Conservation (phyloP, 106 monocot genomes). For the Platanthera zijinensis region DNA sequence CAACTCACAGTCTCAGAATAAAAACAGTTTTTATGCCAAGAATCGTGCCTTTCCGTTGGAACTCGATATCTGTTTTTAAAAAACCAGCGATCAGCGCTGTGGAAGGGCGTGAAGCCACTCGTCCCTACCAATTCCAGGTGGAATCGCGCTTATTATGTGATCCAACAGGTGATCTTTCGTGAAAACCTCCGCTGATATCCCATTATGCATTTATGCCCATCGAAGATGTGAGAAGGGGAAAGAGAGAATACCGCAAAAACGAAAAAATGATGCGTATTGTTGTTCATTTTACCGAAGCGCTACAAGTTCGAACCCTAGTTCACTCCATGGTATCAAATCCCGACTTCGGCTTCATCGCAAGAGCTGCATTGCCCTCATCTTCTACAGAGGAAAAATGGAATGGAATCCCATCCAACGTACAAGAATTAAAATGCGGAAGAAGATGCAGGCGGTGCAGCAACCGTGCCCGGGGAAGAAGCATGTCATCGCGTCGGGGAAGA, state of each 20-base stretch:
- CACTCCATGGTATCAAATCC: not conserved
- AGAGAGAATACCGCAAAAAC: conserved; percentile 67
- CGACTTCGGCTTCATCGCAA: not conserved
- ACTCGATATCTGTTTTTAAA: conserved; percentile 92
- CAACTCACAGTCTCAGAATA: not conserved
- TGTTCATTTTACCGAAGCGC: conserved; percentile 15
- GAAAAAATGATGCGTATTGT: conserved; percentile 45
- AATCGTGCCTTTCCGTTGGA: conserved; percentile 69
- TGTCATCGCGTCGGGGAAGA: too few relatives aligned
- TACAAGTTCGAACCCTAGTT: not conserved
- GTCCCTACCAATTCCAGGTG: conserved; percentile 40
- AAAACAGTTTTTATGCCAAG: not conserved
- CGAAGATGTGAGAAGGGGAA: conserved; percentile 7
- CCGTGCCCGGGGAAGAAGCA: too few relatives aligned
- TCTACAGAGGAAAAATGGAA: too few relatives aligned
- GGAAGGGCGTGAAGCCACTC: conserved; percentile 89
- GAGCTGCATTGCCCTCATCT: not conserved
- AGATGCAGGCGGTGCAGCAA: too few relatives aligned
- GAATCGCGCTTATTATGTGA: conserved; percentile 74
- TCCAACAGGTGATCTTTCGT: conserved; percentile 79
- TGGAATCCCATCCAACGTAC: too few relatives aligned
- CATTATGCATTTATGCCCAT: conserved; percentile 99
- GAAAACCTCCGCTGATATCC: conserved; percentile 83
- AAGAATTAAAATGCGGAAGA: too few relatives aligned
- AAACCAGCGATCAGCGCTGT: conserved; percentile 83